Percentiles rank a stretch among this genome's conserved stretches.
phyloP scores from a whole-genome alignment of 176 grass and related monocot genomes.

The Melocanna baccifera region DNA sequence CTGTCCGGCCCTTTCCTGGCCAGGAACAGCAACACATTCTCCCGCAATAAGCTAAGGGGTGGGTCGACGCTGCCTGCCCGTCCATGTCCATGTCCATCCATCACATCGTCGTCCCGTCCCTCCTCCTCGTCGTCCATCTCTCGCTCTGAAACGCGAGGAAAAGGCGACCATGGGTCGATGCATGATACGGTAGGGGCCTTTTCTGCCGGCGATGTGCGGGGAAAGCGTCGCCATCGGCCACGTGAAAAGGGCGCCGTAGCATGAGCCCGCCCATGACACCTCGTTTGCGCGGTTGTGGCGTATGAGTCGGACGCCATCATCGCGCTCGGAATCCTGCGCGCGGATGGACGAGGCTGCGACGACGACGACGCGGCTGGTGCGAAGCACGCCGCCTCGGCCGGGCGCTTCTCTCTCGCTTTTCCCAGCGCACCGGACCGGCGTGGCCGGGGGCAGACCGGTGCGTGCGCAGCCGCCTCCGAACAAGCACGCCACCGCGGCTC shows the following conservation, averaged over 20 bases:
- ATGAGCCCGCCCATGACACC: background rate
- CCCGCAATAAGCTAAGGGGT: background rate
- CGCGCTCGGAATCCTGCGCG: background rate
- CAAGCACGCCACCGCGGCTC: background rate
- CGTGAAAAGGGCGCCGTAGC: background rate
- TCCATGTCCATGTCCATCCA: background rate
- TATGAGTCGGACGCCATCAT: background rate
- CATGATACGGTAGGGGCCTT: background rate
- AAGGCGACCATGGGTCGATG: background rate
- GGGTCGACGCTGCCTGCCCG: background rate
- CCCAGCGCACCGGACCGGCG: background rate
- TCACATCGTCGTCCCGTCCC: background rate
- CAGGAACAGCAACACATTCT: constrained; percentile 24
- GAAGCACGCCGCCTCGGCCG: background rate
- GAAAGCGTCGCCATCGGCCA: constrained; percentile 17
- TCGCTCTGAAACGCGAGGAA: background rate
- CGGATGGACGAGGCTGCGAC: background rate
- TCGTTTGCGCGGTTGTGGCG: background rate
- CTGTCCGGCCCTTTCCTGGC: constrained; percentile 31
- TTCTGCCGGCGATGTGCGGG: background rate
- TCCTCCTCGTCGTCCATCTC: background rate
- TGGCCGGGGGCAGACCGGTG: background rate
- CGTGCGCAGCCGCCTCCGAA: background rate
- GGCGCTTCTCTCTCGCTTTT: background rate
- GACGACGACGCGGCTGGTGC: background rate